phyloP scores from a whole-genome alignment of 106 monocot genomes.

The Acanthochlamys bracteata region DNA sequence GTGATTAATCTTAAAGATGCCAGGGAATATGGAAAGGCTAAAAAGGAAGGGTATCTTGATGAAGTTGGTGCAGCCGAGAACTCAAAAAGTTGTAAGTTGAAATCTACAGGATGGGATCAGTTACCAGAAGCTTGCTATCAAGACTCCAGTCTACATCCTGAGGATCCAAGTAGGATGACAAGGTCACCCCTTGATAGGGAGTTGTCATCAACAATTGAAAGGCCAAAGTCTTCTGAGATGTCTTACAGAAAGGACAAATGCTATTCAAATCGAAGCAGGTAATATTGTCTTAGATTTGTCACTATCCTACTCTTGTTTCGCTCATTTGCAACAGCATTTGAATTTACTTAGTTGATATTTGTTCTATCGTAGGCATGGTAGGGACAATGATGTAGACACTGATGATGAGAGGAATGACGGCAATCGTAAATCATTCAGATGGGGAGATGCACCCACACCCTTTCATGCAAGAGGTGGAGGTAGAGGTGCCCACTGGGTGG shows the following conservation, averaged over 20 bases:
- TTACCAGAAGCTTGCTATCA: constrained; percentile 28
- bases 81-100: constrained; percentile 24
- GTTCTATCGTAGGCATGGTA: constrained; percentile 24
- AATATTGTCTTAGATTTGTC: constrained; percentile 3
- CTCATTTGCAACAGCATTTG: background rate
- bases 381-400: constrained; percentile 9
- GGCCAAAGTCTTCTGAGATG: constrained; percentile 29
- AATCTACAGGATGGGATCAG: constrained; percentile 69
- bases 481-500: constrained; percentile 30
- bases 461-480: constrained; percentile 25
- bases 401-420: constrained; percentile 27
- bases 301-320: background rate
- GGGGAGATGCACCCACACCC: constrained; percentile 19
- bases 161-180: constrained; percentile 9
- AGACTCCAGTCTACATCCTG: constrained; percentile 10
- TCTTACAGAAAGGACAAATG: constrained; percentile 29
- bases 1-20: constrained; percentile 3
- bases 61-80: constrained; percentile 19
- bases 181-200: constrained; percentile 24
- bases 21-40: background rate
- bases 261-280: constrained; percentile 49
- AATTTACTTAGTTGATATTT: constrained; percentile 4
- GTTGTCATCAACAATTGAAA: constrained; percentile 27
- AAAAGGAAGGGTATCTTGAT: background rate
- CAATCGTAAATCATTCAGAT: constrained; percentile 18